phyloP scores from a whole-genome alignment of 371 early-diverging fungal species.

The Batrachochytrium dendrobatidis region DNA sequence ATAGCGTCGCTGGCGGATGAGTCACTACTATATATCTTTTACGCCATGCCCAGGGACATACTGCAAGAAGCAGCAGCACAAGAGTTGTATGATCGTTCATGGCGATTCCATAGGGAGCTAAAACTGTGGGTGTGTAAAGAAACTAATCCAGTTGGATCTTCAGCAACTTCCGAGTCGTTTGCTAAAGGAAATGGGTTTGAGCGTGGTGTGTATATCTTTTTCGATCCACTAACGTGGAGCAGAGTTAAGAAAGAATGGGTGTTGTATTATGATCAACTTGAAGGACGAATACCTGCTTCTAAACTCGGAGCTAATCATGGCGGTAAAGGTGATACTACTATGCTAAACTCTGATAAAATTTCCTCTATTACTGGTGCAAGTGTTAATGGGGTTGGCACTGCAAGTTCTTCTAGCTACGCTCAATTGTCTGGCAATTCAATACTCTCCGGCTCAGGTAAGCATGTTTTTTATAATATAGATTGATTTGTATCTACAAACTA shows the following conservation, averaged over 20 bases:
- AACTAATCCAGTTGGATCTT: no score
- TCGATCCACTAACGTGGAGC: constrained; percentile 76
- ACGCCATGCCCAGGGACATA: constrained; percentile 79
- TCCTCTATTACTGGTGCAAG: no score
- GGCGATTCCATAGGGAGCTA: constrained; percentile 87
- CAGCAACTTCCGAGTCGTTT: constrained; percentile 2
- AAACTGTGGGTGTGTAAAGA: constrained; percentile 78
- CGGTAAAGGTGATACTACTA: no score
- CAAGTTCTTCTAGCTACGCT: no score
- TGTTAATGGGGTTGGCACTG: no score
- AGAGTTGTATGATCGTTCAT: constrained; percentile 79
- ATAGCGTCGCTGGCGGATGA: constrained; percentile 73
- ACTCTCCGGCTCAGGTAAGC: no score
- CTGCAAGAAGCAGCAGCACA: constrained; percentile 89
- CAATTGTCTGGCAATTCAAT: no score
- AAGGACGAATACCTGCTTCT: constrained; percentile 66
- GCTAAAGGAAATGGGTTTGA: constrained; percentile 52
- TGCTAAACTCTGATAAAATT: no score
- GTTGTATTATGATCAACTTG: constrained; percentile 71
- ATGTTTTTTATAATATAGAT: no score
- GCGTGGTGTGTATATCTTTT: constrained; percentile 73
- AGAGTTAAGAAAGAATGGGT: constrained; percentile 74
- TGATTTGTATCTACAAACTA: no score
- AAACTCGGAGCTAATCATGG: no score
- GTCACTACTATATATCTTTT: constrained; percentile 92